Percentiles rank a stretch among this genome's conserved stretches.
Evolutionary conservation across 352 stramenopile species (phyloP).

Genomic region (Aphanomyces cochlioides): DNA sequence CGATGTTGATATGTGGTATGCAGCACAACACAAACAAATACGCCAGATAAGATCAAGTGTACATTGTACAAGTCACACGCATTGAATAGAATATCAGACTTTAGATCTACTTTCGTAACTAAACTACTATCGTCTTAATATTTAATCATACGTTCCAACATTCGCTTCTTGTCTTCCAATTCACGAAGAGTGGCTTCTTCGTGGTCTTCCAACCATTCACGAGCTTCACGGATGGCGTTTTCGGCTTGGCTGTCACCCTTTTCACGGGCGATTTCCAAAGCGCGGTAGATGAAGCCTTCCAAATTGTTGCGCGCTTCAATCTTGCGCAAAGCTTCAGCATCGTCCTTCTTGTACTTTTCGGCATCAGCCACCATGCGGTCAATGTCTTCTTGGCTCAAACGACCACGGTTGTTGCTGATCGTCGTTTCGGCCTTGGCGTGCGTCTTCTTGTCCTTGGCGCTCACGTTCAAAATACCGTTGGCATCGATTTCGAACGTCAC

Average conservation of each 20-base stretch:
- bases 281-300: slow-evolving; percentile 53
- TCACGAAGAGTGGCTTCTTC: slow-evolving; percentile 88
- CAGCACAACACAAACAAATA: too few species aligned
- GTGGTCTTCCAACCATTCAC: slow-evolving; percentile 86
- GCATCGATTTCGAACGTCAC: slow-evolving; percentile 90
- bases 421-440: slow-evolving; percentile 57
- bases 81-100: slow-evolving; percentile 5
- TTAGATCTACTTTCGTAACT: background rate
- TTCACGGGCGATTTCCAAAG: slow-evolving; percentile 59
- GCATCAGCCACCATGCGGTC: slow-evolving; percentile 64
- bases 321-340: slow-evolving; percentile 55
- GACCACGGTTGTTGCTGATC: slow-evolving; percentile 71
- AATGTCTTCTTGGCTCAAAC: slow-evolving; percentile 63
- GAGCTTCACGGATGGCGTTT: slow-evolving; percentile 79
- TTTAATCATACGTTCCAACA: slow-evolving; percentile 65
- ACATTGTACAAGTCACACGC: too few species aligned
- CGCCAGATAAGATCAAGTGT: too few species aligned
- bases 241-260: slow-evolving; percentile 67
- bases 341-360: slow-evolving; percentile 70
- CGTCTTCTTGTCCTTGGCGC: slow-evolving; percentile 81
- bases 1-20: too few species aligned
- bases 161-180: slow-evolving; percentile 92
- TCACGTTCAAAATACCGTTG: slow-evolving; percentile 91
- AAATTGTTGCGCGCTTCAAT: slow-evolving; percentile 62
- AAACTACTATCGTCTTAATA: slow-evolving; percentile 41